These are phyloP conservation scores for Cornus suecica DNA, from an alignment of 148 eudicot genomes.

Conservation along the genomic window DNA sequence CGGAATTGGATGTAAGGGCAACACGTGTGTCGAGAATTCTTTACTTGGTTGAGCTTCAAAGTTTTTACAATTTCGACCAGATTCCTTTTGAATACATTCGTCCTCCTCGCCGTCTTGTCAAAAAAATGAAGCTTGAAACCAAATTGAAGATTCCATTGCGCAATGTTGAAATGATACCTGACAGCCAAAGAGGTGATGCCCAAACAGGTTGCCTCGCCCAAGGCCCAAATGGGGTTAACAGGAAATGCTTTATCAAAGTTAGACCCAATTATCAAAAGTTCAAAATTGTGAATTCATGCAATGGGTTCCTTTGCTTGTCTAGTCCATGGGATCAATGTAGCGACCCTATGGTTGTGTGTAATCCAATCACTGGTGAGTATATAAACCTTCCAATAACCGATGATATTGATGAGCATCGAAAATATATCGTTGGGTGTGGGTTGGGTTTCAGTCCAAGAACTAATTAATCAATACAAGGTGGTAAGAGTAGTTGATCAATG, in stretches of 20 bases:
- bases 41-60: not conserved
- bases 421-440: not conserved
- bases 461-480: slow-evolving; percentile 4
- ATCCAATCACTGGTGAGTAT: slow-evolving; percentile 23
- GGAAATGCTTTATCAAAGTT: not conserved
- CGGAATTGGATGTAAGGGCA: not conserved
- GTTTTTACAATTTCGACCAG: too few species aligned
- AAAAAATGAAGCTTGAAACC: not conserved
- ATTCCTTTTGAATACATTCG: too few species aligned
- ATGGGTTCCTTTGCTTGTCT: too few species aligned
- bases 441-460: not conserved
- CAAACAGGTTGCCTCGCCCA: not conserved
- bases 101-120: too few species aligned
- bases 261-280: too few species aligned
- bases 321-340: too few species aligned
- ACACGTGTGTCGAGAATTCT: not conserved
- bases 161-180: not conserved
- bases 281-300: too few species aligned
- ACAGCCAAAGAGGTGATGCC: not conserved
- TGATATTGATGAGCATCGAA: too few species aligned
- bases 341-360: slow-evolving; percentile 16
- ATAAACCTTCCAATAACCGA: not conserved
- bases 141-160: not conserved
- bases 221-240: not conserved
- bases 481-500: not conserved